Base-by-base conservation (phyloP, 169 alveolate genomes). In the Sarcocystis neurona region DNA sequence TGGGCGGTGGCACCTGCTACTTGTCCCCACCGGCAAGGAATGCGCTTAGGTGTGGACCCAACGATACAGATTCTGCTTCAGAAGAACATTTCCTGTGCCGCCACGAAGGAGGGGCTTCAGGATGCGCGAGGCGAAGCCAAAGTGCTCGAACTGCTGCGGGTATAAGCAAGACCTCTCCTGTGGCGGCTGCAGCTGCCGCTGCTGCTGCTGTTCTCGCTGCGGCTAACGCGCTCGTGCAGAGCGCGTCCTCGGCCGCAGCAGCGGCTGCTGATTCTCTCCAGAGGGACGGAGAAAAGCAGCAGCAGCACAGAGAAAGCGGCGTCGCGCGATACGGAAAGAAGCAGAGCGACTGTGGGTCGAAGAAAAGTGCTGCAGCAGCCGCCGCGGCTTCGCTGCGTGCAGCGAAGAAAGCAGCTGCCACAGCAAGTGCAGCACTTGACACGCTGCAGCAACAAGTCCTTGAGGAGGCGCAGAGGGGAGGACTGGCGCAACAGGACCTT, bases 171-270 rank as follows among this genome's bases (percentile, higher is more conserved):
- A n/a, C n/a, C 30, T 6, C 82, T 8, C 32, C 53, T 0, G 56
- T 4, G 18, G 82, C 82, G n/a, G 82, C 82, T 0, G 27, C 53
- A 37, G 56, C 82, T 18, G 82, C 56, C 30, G 82, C 82, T 15
- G 82, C 53, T 20, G 56, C 82, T 6, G 82, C 82, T 12, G 82
- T 37, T 2, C 56, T 72, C 43, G 82, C 82, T 8, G 82, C 82
- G 10, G 82, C 82, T 18, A 53, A 48, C 18, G 82, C 82, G n/a
- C 47, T 72, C n/a, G 2, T 72, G 56, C 56, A 23, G 30, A 39
- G 37, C 37, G 39, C 82, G 12, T 10, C 50, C 2, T n/a, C 2
- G 58, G 79, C 47, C 6, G 48, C 34, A 18, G 39, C 30, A 39
- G 82, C 32, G 37, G 46, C 30, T 1, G 58, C 41, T 1, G 6